Conservation (phyloP, 202 grass and related monocot species). For the Setaria viridis region DNA sequence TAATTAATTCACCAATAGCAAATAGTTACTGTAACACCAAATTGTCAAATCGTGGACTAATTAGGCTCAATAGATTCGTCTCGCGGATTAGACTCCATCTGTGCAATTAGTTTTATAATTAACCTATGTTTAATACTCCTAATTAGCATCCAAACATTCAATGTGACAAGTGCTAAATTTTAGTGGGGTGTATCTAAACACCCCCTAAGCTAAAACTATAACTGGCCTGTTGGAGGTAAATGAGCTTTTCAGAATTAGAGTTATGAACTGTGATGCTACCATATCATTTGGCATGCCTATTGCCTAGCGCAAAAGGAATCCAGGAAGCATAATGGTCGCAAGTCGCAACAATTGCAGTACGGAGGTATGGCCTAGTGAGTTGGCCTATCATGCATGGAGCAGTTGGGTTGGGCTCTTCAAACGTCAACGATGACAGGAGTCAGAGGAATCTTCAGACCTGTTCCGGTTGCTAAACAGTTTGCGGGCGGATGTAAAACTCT, state of each 20-base stretch:
- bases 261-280: not conserved
- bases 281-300: not conserved
- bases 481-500: no score
- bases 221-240: not conserved
- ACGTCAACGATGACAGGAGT: constrained; percentile 34
- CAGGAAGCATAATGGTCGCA: not conserved
- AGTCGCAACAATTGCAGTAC: constrained; percentile 11
- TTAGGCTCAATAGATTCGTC: no score
- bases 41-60: no score
- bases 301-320: not conserved
- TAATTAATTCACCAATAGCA: no score
- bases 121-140: no score
- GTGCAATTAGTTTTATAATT: no score
- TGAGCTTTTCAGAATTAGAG: not conserved
- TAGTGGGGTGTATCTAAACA: no score
- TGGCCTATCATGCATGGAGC: not conserved
- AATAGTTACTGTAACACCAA: no score
- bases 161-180: no score
- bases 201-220: no score
- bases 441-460: not conserved
- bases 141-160: no score
- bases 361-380: not conserved
- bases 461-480: constrained; percentile 4
- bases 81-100: no score
- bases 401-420: constrained; percentile 9